A percentile compares a stretch with the other conserved stretches of the same genome.
These are phyloP conservation scores for Pinus taeda DNA, from an alignment of 75 land plant species.

Conservation along the genomic window DNA sequence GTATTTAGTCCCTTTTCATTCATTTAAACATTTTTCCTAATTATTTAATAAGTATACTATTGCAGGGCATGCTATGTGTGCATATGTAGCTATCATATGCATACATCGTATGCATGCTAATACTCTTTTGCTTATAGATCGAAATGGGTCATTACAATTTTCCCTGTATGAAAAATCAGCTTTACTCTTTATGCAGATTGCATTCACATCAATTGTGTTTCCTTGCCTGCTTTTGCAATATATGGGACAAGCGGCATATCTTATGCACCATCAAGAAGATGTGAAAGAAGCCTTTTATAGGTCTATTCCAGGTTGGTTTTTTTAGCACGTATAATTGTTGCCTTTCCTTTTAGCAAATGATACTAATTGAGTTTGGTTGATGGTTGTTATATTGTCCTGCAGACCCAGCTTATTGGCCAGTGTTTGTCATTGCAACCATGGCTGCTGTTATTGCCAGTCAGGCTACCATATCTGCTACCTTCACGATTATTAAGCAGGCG, in stretches of 20 bases:
- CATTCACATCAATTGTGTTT: conserved; percentile 64
- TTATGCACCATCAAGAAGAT: conserved; percentile 6
- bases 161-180: conserved; percentile 1
- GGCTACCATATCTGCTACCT: conserved; percentile 42
- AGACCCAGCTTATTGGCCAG: conserved; percentile 27
- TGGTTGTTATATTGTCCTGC: background rate
- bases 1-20: too few relatives aligned
- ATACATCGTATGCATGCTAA: too few relatives aligned
- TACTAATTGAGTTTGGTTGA: background rate
- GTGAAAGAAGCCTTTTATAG: conserved; percentile 16
- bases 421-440: conserved; percentile 22
- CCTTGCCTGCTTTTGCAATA: conserved; percentile 82
- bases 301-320: conserved; percentile 19
- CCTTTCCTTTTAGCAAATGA: background rate
- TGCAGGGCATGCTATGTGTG: too few relatives aligned
- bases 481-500: conserved; percentile 27
- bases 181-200: conserved; percentile 51
- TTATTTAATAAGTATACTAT: too few relatives aligned
- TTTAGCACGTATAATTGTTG: background rate
- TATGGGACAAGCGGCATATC: conserved; percentile 58
- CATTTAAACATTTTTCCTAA: too few relatives aligned
- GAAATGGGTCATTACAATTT: too few relatives aligned
- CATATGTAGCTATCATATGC: too few relatives aligned
- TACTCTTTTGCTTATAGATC: too few relatives aligned
- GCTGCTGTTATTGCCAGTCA: conserved; percentile 43